phyloP scores from a whole-genome alignment of 192 early-diverging fungal genomes.

The Backusella australiensis region DNA sequence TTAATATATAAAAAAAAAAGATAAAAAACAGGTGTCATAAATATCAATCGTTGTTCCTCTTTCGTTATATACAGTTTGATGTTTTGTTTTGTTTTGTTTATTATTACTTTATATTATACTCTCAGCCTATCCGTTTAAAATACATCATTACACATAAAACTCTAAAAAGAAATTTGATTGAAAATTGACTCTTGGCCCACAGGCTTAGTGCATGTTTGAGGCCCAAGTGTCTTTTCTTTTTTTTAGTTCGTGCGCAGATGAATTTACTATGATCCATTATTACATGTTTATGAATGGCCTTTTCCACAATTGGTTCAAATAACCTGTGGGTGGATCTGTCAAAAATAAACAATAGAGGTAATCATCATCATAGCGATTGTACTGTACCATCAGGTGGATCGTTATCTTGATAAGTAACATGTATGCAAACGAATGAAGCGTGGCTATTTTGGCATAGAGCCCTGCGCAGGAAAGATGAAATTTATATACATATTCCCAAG shows the following conservation, averaged over 20 bases:
- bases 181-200: no score
- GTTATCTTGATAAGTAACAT: slow-evolving; percentile 56
- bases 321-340: no score
- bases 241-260: no score
- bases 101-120: neutral
- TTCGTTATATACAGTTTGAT: neutral
- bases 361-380: slow-evolving; percentile 19
- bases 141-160: neutral
- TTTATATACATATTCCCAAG: no score
- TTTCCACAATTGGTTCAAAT: no score
- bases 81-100: neutral
- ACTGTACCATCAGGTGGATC: slow-evolving; percentile 36
- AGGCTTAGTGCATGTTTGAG: no score
- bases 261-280: no score
- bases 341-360: neutral
- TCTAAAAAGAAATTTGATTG: no score
- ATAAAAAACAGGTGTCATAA: neutral
- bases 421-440: slow-evolving; percentile 62
- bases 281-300: no score
- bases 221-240: no score
- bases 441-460: slow-evolving; percentile 48
- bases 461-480: slow-evolving; percentile 35
- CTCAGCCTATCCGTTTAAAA: neutral
- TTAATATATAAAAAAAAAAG: neutral
- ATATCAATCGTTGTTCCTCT: neutral